A percentile compares a stretch with the other conserved stretches of the same genome.
Conservation (phyloP, 2,329 filamentous ascomycete genomes). For the Cladophialophora chaetospira region DNA sequence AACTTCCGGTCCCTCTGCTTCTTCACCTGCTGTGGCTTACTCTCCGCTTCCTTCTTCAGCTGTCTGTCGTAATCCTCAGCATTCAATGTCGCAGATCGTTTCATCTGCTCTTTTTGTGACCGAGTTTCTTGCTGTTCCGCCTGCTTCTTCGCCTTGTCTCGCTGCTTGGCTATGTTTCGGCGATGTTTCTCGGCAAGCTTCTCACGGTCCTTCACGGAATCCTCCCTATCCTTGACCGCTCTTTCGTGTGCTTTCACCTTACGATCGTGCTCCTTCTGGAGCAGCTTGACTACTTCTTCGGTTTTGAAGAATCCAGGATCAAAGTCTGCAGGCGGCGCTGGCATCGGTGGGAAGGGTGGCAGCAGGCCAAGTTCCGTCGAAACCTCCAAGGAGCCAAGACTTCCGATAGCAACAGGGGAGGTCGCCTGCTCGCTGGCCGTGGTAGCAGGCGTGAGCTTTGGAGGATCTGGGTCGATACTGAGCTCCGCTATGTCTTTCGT, state of each 20-base stretch:
- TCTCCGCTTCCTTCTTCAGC: slow-evolving; percentile 15
- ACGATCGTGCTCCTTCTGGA: slow-evolving; percentile 67
- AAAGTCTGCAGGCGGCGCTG: slow-evolving; percentile 57
- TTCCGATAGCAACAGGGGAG: not conserved
- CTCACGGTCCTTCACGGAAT: slow-evolving; percentile 50
- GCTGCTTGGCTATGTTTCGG: slow-evolving; percentile 18
- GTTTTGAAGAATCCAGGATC: slow-evolving; percentile 60
- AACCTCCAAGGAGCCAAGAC: not conserved
- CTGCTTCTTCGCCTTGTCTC: slow-evolving; percentile 37
- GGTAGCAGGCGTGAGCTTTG: not conserved
- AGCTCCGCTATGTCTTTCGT: slow-evolving; percentile 37
- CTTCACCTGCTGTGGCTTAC: slow-evolving; percentile 38
- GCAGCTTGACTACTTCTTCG: slow-evolving; percentile 66
- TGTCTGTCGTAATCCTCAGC: slow-evolving; percentile 26
- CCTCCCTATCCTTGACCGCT: slow-evolving; percentile 67
- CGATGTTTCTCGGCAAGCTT: slow-evolving; percentile 34
- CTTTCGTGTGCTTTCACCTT: slow-evolving; percentile 66
- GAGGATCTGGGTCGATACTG: slow-evolving; percentile 12
- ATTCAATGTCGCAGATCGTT: slow-evolving; percentile 29
- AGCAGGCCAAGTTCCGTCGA: slow-evolving; percentile 32
- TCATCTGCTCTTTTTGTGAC: slow-evolving; percentile 36
- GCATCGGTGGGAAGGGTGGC: slow-evolving; percentile 55
- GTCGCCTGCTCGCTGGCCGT: not conserved
- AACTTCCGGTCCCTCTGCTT: slow-evolving; percentile 70
- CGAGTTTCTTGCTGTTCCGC: slow-evolving; percentile 14